phyloP scores from a whole-genome alignment of 1,139 yeast genomes.

The Sugiyamaella novakii region DNA sequence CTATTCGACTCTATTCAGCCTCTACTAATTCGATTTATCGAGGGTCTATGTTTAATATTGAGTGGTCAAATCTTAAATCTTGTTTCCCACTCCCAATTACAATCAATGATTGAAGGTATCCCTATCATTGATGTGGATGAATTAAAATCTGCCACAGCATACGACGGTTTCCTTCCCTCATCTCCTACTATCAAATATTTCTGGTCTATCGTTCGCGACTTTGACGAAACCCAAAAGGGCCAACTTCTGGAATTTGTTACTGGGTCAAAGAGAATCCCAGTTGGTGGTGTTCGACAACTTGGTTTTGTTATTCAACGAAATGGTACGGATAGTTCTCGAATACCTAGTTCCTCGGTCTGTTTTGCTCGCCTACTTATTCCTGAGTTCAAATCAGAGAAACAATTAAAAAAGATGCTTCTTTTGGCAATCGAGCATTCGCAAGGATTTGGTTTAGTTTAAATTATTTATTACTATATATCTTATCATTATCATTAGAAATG shows the following conservation, averaged over 20 bases:
- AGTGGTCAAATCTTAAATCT: conserved; percentile 23
- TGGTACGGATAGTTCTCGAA: conserved; percentile 28
- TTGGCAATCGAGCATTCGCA: conserved; percentile 34
- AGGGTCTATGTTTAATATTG: conserved; percentile 29
- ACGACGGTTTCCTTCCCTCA: conserved; percentile 26
- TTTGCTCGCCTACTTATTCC: conserved; percentile 35
- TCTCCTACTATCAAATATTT: conserved; percentile 30
- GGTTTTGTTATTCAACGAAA: conserved; percentile 31
- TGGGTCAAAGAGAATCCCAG: conserved; percentile 36
- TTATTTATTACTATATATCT: no score
- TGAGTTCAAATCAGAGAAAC: conserved; percentile 27
- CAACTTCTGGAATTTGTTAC: conserved; percentile 38
- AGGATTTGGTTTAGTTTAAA: conserved; percentile 37
- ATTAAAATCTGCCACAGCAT: conserved; percentile 23
- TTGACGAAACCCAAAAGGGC: conserved; percentile 26
- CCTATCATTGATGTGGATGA: conserved; percentile 25
- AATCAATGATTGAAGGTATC: conserved; percentile 33
- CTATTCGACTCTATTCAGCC: conserved; percentile 22
- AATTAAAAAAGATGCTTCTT: conserved; percentile 28
- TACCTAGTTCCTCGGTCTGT: conserved; percentile 39
- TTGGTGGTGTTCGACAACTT: conserved; percentile 30
- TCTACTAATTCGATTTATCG: conserved; percentile 21
- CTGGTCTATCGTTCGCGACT: conserved; percentile 31
- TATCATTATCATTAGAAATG: no score
- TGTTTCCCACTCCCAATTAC: conserved; percentile 23